These are phyloP conservation scores for Aspergillus costaricaensis DNA, from an alignment of 2,329 filamentous ascomycete species.

Conservation along the genomic window DNA sequence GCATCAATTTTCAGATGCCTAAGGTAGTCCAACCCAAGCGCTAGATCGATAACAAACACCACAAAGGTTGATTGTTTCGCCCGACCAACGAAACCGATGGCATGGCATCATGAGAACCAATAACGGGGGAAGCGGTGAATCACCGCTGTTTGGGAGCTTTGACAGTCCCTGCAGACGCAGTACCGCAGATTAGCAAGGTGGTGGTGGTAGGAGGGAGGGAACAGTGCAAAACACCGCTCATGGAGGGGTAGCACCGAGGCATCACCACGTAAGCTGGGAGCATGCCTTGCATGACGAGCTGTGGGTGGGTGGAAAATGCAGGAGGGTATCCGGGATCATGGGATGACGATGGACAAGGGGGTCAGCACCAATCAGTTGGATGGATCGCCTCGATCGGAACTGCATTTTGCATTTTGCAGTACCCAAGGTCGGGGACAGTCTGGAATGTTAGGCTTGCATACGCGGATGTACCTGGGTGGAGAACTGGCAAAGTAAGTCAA, in stretches of 20 bases:
- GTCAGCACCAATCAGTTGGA: constrained; percentile 13
- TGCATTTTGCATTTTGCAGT: neutral
- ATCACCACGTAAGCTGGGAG: constrained; percentile 5
- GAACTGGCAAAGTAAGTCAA: neutral
- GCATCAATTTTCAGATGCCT: neutral
- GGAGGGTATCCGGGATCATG: constrained; percentile 20
- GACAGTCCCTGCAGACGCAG: constrained; percentile 3
- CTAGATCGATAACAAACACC: neutral
- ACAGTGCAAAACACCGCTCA: neutral
- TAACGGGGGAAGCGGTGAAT: constrained; percentile 23
- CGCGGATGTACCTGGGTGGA: constrained; percentile 1
- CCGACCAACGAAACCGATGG: neutral
- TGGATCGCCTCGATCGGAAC: constrained; percentile 3
- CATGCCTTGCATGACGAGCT: constrained; percentile 21
- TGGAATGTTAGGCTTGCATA: constrained; percentile 13
- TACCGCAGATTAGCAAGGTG: neutral
- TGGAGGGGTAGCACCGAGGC: neutral
- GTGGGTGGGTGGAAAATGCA: constrained; percentile 16
- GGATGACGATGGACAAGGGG: constrained; percentile 4
- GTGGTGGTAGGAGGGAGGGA: neutral
- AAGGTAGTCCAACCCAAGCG: neutral
- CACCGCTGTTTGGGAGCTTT: constrained; percentile 19
- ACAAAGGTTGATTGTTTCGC: neutral
- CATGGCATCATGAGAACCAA: constrained; percentile 20
- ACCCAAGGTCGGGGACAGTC: neutral